A percentile compares a stretch with the other conserved stretches of the same genome.
These are phyloP conservation scores for Clarireedia paspali DNA, from an alignment of 2,329 filamentous ascomycete genomes.

Conservation along the genomic window DNA sequence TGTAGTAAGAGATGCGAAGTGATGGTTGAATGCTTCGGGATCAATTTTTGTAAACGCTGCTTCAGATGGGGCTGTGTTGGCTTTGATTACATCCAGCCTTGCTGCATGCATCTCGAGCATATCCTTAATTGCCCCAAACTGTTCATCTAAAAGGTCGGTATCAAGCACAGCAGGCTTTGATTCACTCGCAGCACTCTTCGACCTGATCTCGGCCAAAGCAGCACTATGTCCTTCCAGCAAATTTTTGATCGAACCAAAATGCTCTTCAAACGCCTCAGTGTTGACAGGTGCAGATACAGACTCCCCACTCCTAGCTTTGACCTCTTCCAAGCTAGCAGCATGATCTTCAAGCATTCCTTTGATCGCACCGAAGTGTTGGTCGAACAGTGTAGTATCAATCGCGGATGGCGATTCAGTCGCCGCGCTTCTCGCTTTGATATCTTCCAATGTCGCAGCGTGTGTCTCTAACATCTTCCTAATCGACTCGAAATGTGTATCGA, in stretches of 20 bases:
- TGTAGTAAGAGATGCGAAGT: slow-evolving; percentile 10
- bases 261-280: slow-evolving; percentile 1
- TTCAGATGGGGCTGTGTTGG: not conserved
- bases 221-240: slow-evolving; percentile 12
- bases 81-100: slow-evolving; percentile 16
- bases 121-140: slow-evolving; percentile 9
- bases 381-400: not conserved
- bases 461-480: slow-evolving; percentile 6
- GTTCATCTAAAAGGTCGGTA: not conserved
- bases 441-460: slow-evolving; percentile 3
- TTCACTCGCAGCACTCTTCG: not conserved
- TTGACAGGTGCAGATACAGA: not conserved
- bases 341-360: slow-evolving; percentile 10
- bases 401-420: not conserved
- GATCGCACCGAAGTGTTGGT: slow-evolving; percentile 5
- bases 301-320: slow-evolving; percentile 9
- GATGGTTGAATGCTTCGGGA: not conserved
- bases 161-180: not conserved
- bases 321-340: slow-evolving; percentile 13
- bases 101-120: slow-evolving; percentile 12
- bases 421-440: slow-evolving; percentile 10
- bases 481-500: slow-evolving; percentile 17
- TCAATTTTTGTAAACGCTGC: not conserved
- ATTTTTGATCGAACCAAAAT: slow-evolving; percentile 10
- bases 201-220: slow-evolving; percentile 16